Evolutionary conservation across 768 basidiomycete genomes (phyloP).

Genomic region (Dentipellis fragilis): DNA sequence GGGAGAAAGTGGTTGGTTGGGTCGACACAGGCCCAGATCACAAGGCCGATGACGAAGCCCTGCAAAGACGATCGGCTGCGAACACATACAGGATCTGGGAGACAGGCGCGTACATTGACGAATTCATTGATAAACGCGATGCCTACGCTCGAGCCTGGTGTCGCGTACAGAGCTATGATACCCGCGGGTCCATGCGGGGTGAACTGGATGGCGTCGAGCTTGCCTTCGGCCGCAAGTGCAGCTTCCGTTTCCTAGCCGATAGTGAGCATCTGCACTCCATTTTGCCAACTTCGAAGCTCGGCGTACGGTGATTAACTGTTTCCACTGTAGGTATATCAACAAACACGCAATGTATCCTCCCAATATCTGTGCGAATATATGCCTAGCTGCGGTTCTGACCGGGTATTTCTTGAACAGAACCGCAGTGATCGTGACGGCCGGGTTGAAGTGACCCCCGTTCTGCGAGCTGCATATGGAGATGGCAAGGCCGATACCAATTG

Average conservation of each 20-base stretch:
- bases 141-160: slow-evolving; percentile 21
- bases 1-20: slow-evolving; percentile 21
- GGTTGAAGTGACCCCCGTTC: slow-evolving; percentile 36
- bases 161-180: slow-evolving; percentile 27
- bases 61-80: not conserved
- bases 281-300: not conserved
- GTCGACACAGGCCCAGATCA: slow-evolving; percentile 17
- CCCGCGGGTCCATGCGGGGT: slow-evolving; percentile 26
- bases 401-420: slow-evolving; percentile 45
- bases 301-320: slow-evolving; percentile 11
- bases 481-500: slow-evolving; percentile 28
- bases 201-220: slow-evolving; percentile 25
- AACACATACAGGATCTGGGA: not conserved
- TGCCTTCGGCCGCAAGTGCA: slow-evolving; percentile 18
- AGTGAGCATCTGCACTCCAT: not conserved
- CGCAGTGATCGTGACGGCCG: slow-evolving; percentile 46
- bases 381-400: slow-evolving; percentile 19
- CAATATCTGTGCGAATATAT: slow-evolving; percentile 23
- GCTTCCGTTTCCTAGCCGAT: slow-evolving; percentile 17
- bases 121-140: slow-evolving; percentile 31
- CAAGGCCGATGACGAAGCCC: slow-evolving; percentile 17
- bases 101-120: slow-evolving; percentile 19
- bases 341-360: slow-evolving; percentile 22
- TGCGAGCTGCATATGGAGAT: slow-evolving; percentile 23
- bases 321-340: slow-evolving; percentile 21